Base-by-base conservation (phyloP, 169 alveolate species). In the Plasmodium gonderi region DNA sequence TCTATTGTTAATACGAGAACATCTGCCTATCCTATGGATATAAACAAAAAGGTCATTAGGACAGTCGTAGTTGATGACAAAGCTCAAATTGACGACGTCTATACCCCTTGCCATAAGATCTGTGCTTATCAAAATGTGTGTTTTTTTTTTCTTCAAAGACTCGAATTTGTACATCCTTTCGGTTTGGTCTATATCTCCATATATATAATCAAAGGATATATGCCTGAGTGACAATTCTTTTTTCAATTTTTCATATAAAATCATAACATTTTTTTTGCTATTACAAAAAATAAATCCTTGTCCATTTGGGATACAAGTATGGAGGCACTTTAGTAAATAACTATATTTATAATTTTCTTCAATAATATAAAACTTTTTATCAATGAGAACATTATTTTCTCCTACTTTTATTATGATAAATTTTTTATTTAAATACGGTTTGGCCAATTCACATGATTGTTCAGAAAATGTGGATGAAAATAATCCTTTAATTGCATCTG, bases 241-340 rank as follows among this genome's bases (percentile, higher is more conserved):
- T 54, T 97, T 97, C 98, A 99, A 97, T 95, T 98, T 97, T 91
- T 98, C 97, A 77, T 99, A 97, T 78, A 99, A 96, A 69, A 90
- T 97, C 91, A 97, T 98, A 36, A 98, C 99, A 95, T 97, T 98
- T 96, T 98, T 98, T 76, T 99, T 97, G 36, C 99, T 98, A 97
- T 99, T 99, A 96, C 99, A 98, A 98, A 98, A 99, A 83, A 99
- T 99, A 90, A 99, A 98, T 47, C 99, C 99, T 97, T 98, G 98
- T 2, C 79, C 93, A 33, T 26, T 33, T 12, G 23, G 40, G n/a
- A 11, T 11, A 42, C 36, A 75, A 5, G 67, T 65, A 20, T 87
- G 51, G 31, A 87, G 45, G 29, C 33, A 23, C 2, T 49, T 23
- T 42, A 87, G 31, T 3, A 87, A 20, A 38, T 54, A 75, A 11